Base-by-base conservation (phyloP, 768 basidiomycete species). In the Trametes coccinea region DNA sequence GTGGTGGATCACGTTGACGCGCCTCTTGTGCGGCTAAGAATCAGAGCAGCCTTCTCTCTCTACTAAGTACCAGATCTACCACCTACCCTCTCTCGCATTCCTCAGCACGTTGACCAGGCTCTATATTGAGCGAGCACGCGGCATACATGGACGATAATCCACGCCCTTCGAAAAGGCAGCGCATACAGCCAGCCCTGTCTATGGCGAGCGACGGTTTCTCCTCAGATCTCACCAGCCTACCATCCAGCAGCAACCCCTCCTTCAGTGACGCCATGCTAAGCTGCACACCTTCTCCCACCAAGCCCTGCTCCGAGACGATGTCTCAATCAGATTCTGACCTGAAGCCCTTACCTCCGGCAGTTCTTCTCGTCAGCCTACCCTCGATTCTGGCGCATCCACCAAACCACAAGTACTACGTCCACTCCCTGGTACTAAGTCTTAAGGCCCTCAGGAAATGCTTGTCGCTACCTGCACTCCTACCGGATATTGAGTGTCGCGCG, bases 401-500 rank as follows among this genome's bases (percentile, higher is more conserved):
- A 4, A 82, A 79, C 2, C 87, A 90, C 66, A 77, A 71, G 14
- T 69, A 77, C 31, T 84, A 92, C 68, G 65, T 79, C 0, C 74
- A 79, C 6, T 84, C 88, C 0, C 76, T 90, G 1, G 77, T 76
- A 27, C 66, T 89, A 4, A 86, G 89, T 0, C 69, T 84, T 1
- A 70, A 77, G 47, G 83, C 90, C 0, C 69, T 91, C 9, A 74
- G 82, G 46, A 80, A 77, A 64, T 89, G 86, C 70, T 76, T 90
- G 11, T 65, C 73, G 0, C 64, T 84, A 0, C 75, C 77, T 2
- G 76, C 78, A 11, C 75, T 91, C 1, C 80, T 84, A 5, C 79
- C 80, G 5, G 80, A 82, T 53, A 70, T 86, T 8, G 89, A 91
- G 66, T 91, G 88, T 68, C 77, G 84, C 7, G 88, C 88, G 0